phyloP scores from a whole-genome alignment of 306 rosid species.

The Castanopsis chinensis region DNA sequence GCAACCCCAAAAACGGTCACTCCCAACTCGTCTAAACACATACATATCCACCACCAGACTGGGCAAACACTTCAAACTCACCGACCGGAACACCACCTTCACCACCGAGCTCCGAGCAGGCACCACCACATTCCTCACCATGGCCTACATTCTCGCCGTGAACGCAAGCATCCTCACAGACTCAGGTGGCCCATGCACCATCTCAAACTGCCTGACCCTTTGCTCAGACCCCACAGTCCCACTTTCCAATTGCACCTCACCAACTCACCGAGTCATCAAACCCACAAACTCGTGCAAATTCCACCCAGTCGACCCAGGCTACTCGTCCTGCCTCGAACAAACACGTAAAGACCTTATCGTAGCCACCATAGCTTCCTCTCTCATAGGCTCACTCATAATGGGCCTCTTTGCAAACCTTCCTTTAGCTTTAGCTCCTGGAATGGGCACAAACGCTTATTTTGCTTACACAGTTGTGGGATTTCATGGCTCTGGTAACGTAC shows the following conservation, averaged over 20 bases:
- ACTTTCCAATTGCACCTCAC: constrained; percentile 39
- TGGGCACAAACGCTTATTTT: constrained; percentile 95
- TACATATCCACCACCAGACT: constrained; percentile 43
- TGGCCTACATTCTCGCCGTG: constrained; percentile 98
- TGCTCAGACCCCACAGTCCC: constrained; percentile 67
- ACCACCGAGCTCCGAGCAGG: constrained; percentile 99
- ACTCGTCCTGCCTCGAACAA: constrained; percentile 58
- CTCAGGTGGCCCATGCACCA: constrained; percentile 89
- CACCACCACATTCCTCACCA: constrained; percentile 94
- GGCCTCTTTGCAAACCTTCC: constrained; percentile 92
- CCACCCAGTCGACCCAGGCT: constrained; percentile 87
- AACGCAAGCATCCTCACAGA: constrained; percentile 92
- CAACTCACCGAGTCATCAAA: constrained; percentile 37
- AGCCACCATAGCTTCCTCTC: constrained; percentile 78
- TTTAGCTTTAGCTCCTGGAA: constrained; percentile 87
- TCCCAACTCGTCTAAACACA: constrained; percentile 40
- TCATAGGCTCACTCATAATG: constrained; percentile 87
- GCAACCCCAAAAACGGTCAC: neutral
- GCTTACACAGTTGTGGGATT: constrained; percentile 97
- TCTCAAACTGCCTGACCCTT: constrained; percentile 76
- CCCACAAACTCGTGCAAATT: constrained; percentile 69
- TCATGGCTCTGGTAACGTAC: constrained; percentile 83
- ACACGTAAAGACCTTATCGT: constrained; percentile 81
- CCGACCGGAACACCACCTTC: constrained; percentile 76
- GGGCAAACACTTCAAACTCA: constrained; percentile 78